A percentile compares a stretch with the other conserved stretches of the same genome.
These are phyloP conservation scores for Aspergillus leporis DNA, from an alignment of 495 filamentous ascomycete species.

Conservation along the genomic window DNA sequence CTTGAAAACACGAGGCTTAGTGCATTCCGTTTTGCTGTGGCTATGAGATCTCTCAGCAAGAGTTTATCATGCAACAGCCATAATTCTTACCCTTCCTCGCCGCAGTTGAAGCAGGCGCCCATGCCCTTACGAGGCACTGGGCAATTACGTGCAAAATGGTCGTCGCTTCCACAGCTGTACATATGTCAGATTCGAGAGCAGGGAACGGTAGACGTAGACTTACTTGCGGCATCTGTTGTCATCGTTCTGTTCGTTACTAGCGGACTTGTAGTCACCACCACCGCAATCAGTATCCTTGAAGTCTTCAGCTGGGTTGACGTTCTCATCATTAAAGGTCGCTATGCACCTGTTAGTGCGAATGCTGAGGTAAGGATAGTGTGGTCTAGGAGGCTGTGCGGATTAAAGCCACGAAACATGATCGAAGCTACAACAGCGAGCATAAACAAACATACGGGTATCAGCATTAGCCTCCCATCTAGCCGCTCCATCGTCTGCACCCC, in stretches of 20 bases:
- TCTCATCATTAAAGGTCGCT: background rate
- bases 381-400: background rate
- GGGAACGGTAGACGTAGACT: slow-evolving; percentile 18
- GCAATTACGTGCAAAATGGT: slow-evolving; percentile 62
- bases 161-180: slow-evolving; percentile 52
- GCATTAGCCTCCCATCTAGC: background rate
- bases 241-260: slow-evolving; percentile 15
- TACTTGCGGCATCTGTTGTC: slow-evolving; percentile 50
- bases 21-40: slow-evolving; percentile 67
- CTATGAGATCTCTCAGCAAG: slow-evolving; percentile 26
- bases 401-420: background rate
- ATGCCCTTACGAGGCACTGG: slow-evolving; percentile 46
- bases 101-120: slow-evolving; percentile 75
- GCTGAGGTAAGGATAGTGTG: background rate
- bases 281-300: slow-evolving; percentile 12
- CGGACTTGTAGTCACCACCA: slow-evolving; percentile 7
- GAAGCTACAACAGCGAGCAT: background rate
- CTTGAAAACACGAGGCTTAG: slow-evolving; percentile 65
- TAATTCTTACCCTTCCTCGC: slow-evolving; percentile 61
- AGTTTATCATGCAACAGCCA: background rate
- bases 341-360: background rate
- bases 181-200: slow-evolving; percentile 5
- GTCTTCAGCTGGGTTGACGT: slow-evolving; percentile 4
- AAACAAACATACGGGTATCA: background rate
- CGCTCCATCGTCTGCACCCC: background rate